Evolutionary conservation across 306 rosid genomes (phyloP), one percentile per base, ranked within the genome.

Genomic region (Rosa multiflora): DNA sequence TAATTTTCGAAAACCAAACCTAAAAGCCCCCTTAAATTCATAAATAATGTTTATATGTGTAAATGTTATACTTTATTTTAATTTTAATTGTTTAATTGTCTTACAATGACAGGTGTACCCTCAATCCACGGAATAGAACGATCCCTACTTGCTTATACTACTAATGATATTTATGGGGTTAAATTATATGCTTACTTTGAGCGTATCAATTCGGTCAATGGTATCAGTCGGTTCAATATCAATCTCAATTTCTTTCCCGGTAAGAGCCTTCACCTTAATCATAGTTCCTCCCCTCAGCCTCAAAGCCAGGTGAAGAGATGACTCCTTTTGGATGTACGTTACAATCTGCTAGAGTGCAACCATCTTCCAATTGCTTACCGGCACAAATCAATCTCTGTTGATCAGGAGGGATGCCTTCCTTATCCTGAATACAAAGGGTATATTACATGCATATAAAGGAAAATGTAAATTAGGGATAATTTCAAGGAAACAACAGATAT

Each of bases 241-340:
- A 78, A 95, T 91, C 90, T 95, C 99, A 83, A 95, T 95, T 83
- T 95, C 99, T 88, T 95, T 95, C 70, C 99, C 99, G 14, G 98
- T 95, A 7, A 95, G 89, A 75, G 99, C 92, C 86, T 93, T 95
- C 81, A 95, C 99, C 90, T 95, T 95, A 70, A 95, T 95, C 99
- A 95, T 95, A 66, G 99, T 95, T 70, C 99, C 99, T 70, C 98
- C 99, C 83, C 99, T 86, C 39, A 95, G 93, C 94, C 99, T 92
- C 88, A 95, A 86, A 51, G 92, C 98, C 67, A 91, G 87, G 85
- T 92, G 97, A 83, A 95, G 99, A 4, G 99, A 92, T 0, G 99
- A 95, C 85, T 92, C 99, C 93, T 92, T 92, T 79, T 95, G 98
- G 62, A 95, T 95, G 88, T n/a, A n/a, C n/a, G n/a, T 91, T 95